Conservation (phyloP, 768 basidiomycete genomes). For the Termitomyces sp. region DNA sequence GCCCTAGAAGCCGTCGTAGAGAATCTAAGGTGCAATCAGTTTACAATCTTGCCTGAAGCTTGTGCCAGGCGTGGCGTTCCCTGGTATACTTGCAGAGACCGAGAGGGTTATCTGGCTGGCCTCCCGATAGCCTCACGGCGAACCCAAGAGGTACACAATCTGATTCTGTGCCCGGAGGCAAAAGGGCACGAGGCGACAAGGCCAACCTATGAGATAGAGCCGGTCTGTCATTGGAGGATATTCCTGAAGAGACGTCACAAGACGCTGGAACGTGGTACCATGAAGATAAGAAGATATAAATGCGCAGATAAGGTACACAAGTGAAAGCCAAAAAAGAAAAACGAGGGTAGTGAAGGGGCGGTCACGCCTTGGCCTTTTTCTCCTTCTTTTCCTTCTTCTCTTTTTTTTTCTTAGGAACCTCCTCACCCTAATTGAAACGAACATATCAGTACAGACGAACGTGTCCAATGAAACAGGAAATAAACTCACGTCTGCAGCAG, state of each 20-base stretch:
- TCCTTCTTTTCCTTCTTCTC: conserved; percentile 52
- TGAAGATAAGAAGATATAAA: neutral
- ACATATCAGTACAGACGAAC: conserved; percentile 1
- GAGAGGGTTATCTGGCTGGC: neutral
- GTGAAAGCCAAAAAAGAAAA: conserved; percentile 9
- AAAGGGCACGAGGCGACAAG: neutral
- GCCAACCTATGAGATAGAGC: neutral
- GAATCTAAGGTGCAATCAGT: neutral
- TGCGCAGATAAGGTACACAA: conserved; percentile 11
- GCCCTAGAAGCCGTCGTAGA: neutral
- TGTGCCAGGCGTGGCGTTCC: neutral
- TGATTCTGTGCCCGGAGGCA: too few relatives aligned
- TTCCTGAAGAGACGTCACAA: neutral
- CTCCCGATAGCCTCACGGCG: neutral
- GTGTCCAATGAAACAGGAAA: conserved; percentile 10
- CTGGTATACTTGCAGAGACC: neutral
- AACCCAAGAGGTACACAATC: neutral
- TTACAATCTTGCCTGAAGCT: neutral
- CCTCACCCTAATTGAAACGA: conserved; percentile 17
- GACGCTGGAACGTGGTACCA: neutral
- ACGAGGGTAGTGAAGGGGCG: conserved; percentile 14
- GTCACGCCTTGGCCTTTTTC: conserved; percentile 31
- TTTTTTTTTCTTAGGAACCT: conserved; percentile 48
- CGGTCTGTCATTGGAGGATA: neutral
- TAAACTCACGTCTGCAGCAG: conserved; percentile 37